phyloP scores from a whole-genome alignment of 2,329 filamentous ascomycete species.

The Penicillium sp. region DNA sequence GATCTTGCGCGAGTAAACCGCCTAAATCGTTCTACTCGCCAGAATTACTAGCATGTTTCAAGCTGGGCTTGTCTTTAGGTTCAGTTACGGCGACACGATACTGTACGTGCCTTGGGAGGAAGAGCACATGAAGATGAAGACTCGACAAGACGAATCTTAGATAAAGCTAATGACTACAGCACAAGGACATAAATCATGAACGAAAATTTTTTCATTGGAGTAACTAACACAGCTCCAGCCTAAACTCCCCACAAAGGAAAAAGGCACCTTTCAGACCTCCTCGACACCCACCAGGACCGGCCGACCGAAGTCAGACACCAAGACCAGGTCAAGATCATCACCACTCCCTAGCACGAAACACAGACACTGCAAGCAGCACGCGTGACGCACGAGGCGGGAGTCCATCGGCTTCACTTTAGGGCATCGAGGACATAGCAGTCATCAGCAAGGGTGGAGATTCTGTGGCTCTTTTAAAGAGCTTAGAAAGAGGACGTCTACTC shows the following conservation, averaged over 20 bases:
- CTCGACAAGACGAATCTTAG: too few species aligned
- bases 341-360: conserved; percentile 69
- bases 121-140: too few species aligned
- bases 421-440: conserved; percentile 74
- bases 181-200: too few species aligned
- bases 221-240: background rate
- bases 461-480: conserved; percentile 89
- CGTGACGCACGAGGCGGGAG: conserved; percentile 39
- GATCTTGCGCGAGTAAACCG: too few species aligned
- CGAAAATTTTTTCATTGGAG: too few species aligned
- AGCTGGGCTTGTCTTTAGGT: too few species aligned
- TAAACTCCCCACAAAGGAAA: conserved; percentile 30
- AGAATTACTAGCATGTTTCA: too few species aligned
- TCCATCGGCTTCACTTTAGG: conserved; percentile 76
- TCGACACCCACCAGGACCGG: conserved; percentile 71
- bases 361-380: conserved; percentile 32
- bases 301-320: conserved; percentile 70
- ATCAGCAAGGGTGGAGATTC: conserved; percentile 91
- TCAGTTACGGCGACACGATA: too few species aligned
- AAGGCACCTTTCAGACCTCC: conserved; percentile 76
- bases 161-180: too few species aligned
- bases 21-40: too few species aligned
- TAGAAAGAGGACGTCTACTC: conserved; percentile 89
- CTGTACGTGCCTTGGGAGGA: too few species aligned
- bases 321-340: conserved; percentile 87